Percentiles rank a stretch among this genome's conserved stretches.
phyloP scores from a whole-genome alignment of 768 basidiomycete genomes.

The Boletus sp. region DNA sequence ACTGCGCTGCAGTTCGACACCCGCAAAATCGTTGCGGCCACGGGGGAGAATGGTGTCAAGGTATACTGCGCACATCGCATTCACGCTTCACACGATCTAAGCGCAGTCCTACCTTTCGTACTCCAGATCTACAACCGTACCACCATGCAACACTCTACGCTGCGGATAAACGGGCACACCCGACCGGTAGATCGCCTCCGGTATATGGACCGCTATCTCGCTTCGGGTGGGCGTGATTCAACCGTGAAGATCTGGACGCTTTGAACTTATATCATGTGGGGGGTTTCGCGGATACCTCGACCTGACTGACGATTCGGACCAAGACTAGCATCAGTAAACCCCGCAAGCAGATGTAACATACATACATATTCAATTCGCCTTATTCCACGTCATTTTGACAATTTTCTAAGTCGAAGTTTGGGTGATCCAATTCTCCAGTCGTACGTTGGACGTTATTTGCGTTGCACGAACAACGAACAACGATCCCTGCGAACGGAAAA shows the following conservation, averaged over 20 bases:
- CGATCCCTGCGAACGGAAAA: too few species aligned
- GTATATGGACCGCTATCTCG: slow-evolving; percentile 95
- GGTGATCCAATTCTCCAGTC: neutral
- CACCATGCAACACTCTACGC: slow-evolving; percentile 79
- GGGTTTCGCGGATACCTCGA: slow-evolving; percentile 14
- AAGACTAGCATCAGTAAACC: slow-evolving; percentile 20
- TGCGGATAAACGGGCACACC: slow-evolving; percentile 91
- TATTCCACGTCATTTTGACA: slow-evolving; percentile 7
- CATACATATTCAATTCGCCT: slow-evolving; percentile 6
- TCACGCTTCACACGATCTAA: neutral
- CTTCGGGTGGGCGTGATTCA: slow-evolving; percentile 85
- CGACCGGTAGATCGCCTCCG: slow-evolving; percentile 83
- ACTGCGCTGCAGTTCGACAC: slow-evolving; percentile 93
- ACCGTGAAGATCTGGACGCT: slow-evolving; percentile 91
- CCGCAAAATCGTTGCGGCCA: slow-evolving; percentile 87
- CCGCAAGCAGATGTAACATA: slow-evolving; percentile 29
- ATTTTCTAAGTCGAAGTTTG: neutral
- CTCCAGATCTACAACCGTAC: slow-evolving; percentile 90
- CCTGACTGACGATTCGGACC: slow-evolving; percentile 10
- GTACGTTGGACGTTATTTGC: too few species aligned
- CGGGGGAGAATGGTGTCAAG: slow-evolving; percentile 92
- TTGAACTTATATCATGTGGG: slow-evolving; percentile 36
- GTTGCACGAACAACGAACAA: too few species aligned
- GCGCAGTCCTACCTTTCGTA: neutral
- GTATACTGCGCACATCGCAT: slow-evolving; percentile 37